These are phyloP conservation scores for Ogataea populi-albae DNA, from an alignment of 805 yeast genomes.

Conservation along the genomic window DNA sequence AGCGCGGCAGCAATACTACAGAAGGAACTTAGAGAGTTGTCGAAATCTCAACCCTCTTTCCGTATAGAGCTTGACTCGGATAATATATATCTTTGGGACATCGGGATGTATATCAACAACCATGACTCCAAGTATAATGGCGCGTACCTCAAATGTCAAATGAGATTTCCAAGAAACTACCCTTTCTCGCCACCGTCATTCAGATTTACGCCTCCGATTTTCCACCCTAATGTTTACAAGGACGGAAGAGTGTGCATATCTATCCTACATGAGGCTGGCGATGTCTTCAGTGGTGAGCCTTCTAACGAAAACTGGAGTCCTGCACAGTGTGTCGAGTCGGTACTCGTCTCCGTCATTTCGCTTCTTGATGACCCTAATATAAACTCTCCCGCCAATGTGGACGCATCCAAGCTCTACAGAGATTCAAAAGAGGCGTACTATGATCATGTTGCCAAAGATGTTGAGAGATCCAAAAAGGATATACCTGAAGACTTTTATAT, in stretches of 20 bases:
- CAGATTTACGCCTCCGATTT: constrained; percentile 88
- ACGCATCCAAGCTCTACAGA: constrained; percentile 89
- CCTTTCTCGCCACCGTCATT: constrained; percentile 93
- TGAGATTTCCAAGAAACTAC: constrained; percentile 88
- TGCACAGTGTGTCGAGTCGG: constrained; percentile 89
- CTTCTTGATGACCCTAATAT: constrained; percentile 92
- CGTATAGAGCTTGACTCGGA: constrained; percentile 46
- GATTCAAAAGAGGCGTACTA: constrained; percentile 75
- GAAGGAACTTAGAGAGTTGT: constrained; percentile 34
- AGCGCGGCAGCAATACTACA: constrained; percentile 32
- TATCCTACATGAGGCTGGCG: constrained; percentile 88
- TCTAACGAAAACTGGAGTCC: constrained; percentile 95
- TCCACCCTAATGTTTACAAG: constrained; percentile 91
- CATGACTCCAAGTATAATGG: constrained; percentile 91
- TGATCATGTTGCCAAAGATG: constrained; percentile 74
- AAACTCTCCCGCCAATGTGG: constrained; percentile 92
- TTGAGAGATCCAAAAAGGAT: constrained; percentile 76
- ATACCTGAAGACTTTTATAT: constrained; percentile 83
- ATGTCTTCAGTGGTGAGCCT: constrained; percentile 84
- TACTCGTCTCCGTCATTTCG: constrained; percentile 84
- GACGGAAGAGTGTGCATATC: constrained; percentile 93
- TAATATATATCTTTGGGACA: constrained; percentile 66
- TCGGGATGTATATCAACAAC: constrained; percentile 89
- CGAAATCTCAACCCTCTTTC: constrained; percentile 32
- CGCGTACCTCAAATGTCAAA: constrained; percentile 90